Conservation (phyloP, 176 grass and related monocot species). For the Bolboschoenus planiculmis region DNA sequence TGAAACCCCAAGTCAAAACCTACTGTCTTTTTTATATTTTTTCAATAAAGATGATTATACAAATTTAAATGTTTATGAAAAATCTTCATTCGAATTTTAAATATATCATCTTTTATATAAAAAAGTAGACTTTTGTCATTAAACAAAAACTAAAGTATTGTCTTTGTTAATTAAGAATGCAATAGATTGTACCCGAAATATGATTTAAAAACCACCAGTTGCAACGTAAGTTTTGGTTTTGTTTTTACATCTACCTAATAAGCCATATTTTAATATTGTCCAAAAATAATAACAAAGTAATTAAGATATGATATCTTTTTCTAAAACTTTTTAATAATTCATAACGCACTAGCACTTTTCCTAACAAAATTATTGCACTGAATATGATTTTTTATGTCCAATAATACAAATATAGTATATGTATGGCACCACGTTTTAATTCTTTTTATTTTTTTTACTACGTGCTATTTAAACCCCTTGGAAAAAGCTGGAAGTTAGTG, state of each 20-base stretch:
- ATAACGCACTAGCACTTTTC: not conserved
- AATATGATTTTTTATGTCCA: not conserved
- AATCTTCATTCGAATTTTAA: no score
- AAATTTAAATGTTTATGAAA: no score
- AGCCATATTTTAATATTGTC: not conserved
- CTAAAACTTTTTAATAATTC: not conserved
- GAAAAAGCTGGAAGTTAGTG: not conserved
- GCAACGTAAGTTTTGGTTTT: not conserved
- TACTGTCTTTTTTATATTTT: not conserved
- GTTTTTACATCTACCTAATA: not conserved
- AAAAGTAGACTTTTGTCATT: no score
- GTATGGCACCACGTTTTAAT: not conserved
- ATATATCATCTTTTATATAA: no score
- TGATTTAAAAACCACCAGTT: not conserved
- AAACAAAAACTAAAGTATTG: no score
- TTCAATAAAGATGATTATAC: no score
- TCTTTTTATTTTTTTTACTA: not conserved
- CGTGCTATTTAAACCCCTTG: not conserved
- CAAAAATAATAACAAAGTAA: not conserved
- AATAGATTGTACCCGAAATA: not conserved
- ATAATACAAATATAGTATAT: not conserved
- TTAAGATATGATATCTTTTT: conserved; percentile 9
- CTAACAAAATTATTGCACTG: not conserved
- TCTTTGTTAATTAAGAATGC: not conserved
- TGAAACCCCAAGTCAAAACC: not conserved